Base-by-base conservation (phyloP, 2,329 filamentous ascomycete species). In the Alternaria sp. region DNA sequence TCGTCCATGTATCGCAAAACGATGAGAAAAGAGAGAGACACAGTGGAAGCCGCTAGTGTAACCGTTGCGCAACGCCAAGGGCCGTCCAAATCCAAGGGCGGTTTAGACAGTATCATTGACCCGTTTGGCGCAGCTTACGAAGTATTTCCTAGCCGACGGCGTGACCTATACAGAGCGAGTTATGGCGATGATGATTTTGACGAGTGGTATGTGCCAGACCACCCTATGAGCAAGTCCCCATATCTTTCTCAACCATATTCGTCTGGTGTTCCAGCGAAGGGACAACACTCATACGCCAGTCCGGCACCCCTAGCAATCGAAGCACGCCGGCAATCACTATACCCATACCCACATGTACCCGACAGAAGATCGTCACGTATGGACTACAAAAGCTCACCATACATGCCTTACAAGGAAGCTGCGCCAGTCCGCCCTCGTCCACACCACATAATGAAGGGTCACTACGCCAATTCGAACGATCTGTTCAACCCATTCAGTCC, bases 1-100 rank as follows among this genome's bases (percentile, higher is more conserved):
- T 46, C 62, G 5, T 61, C 59, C 4, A 3, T 62, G 2, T 74
- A 64, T 26, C 69, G 69, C n/a, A 61, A 19, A 6, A 21, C 69
- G 3, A 69, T 62, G 0, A 73, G 75, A 1, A 75, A 71, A 43
- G 62, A 73, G 17, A 52, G 68, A 23, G 59, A 52, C 11, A 68
- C 56, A 5, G 49, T 23, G 1, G 26, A 56, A 6, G 66, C 71
- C 3, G 64, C 71, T 26, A 70, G 73, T 0, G 73, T 77, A 25
- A 69, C 67, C 30, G 71, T 76, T 2, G 66, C 72, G 1, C 74
- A 76, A 17, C 36, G 36, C 5, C 36, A 40, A 40, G 36, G 36
- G n/a, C 36, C 36, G 8, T 40, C n/a, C 15, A 40, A 17, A 17
- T 40, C 36, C 5, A 17, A 40, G 36, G n/a, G 36, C 8, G 36